Evolutionary conservation across 176 grass and related monocot species (phyloP), one percentile per base, ranked within the genome.

Genomic region (Musa acuminata): DNA sequence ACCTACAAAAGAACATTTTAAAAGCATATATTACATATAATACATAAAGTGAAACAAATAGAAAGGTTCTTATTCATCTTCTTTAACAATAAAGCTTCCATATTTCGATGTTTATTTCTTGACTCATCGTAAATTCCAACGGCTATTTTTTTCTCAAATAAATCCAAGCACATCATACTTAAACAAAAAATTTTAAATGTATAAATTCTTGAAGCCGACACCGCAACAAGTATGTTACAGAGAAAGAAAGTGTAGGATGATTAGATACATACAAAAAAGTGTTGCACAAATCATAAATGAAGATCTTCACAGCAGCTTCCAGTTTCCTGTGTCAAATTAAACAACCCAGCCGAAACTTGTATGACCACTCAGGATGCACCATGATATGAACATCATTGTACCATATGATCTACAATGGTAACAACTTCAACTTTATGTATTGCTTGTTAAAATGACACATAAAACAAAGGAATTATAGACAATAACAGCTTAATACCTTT

Each of bases 221-320:
- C 19, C 19, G 16, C 10, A 12, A 16, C 10, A 75, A 43, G 62
- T 62, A 62, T 62, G 8, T 48, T 51, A 76, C 27, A n/a, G 62
- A 19, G 51, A 62, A 13, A 19, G 51, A 62, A 13, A 64, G 29
- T 19, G 13, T 62, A 48, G 27, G 57, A 49, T 50, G 57, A 62
- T 35, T 10, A 63, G 27, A 76, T 63, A 76, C 74, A 76, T 76
- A 76, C 74, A 63, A 76, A 49, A 26, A 76, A 11, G 35, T 62
- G 55, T 5, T 43, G 35, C 35, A 43, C 35, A 76, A 49, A 62
- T 11, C n/a, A 16, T 7, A 49, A 35, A 57, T 29, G 73, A 60
- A 59, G 24, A 75, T 60, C 53, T 60, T 75, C 8, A 23, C 8
- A 49, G 26, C 71, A 73, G 71, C 71, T 73, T 73, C 71, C 11